Conservation (phyloP, 2,329 filamentous ascomycete genomes). For the Cytospora schulzeri region DNA sequence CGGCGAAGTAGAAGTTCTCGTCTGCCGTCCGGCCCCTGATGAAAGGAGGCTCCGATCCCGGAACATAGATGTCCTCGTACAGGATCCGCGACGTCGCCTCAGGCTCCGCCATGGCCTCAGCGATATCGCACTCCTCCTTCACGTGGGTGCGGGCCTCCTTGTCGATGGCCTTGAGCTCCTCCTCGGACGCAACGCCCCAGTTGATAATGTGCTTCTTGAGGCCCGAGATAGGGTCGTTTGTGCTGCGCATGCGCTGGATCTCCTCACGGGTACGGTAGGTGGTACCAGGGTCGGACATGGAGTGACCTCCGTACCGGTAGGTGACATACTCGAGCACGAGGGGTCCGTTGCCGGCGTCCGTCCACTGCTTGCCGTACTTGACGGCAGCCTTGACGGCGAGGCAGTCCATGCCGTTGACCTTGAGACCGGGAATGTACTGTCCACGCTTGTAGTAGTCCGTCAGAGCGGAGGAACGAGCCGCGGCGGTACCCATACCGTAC, state of each 20-base stretch:
- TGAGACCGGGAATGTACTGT: conserved; percentile 98
- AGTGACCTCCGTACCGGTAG: conserved; percentile 98
- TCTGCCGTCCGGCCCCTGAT: conserved; percentile 85
- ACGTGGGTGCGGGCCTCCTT: conserved; percentile 87
- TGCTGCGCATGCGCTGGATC: conserved; percentile 99
- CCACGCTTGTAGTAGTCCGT: conserved; percentile 99
- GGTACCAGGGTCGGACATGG: conserved; percentile 99
- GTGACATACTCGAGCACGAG: conserved; percentile 98
- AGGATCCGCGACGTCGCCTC: conserved; percentile 80
- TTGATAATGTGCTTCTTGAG: conserved; percentile 98
- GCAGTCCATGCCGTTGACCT: conserved; percentile 99
- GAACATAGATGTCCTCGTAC: conserved; percentile 95
- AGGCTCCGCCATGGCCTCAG: conserved; percentile 84
- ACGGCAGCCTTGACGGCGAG: conserved; percentile 97
- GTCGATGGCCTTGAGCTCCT: conserved; percentile 94
- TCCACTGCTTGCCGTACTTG: conserved; percentile 89
- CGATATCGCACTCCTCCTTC: conserved; percentile 85
- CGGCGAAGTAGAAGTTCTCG: conserved; percentile 92
- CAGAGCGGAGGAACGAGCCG: conserved; percentile 88
- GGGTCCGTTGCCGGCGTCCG: conserved; percentile 80
- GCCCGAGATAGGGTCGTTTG: conserved; percentile 96
- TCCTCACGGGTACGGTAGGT: conserved; percentile 99
- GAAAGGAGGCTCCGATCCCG: conserved; percentile 83
- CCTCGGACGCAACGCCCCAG: conserved; percentile 88
- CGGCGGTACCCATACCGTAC: conserved; percentile 99